These are phyloP conservation scores for Astrothelium subdiscretum DNA, from an alignment of 495 filamentous ascomycete species.

Conservation along the genomic window DNA sequence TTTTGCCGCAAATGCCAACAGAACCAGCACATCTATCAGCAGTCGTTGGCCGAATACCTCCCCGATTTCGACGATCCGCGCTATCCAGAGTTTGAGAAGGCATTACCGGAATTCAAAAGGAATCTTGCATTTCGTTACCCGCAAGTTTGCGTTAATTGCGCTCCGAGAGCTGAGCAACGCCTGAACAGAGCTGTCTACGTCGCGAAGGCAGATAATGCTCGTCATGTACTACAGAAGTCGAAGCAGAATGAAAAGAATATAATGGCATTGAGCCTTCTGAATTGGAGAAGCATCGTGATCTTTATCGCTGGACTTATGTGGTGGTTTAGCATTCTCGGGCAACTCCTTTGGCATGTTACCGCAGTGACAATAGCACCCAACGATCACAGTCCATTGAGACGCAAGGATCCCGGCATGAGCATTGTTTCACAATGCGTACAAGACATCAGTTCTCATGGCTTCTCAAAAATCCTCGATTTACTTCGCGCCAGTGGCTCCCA, in stretches of 20 bases:
- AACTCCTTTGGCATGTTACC: slow-evolving; percentile 42
- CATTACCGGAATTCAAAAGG: slow-evolving; percentile 48
- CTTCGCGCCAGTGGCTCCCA: background rate
- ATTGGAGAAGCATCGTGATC: slow-evolving; percentile 40
- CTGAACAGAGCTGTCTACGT: slow-evolving; percentile 60
- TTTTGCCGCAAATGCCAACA: slow-evolving; percentile 72
- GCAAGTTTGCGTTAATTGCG: slow-evolving; percentile 69
- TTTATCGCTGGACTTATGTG: slow-evolving; percentile 40
- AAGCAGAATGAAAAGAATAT: background rate
- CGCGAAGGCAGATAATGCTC: slow-evolving; percentile 38
- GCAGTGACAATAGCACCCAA: slow-evolving; percentile 4
- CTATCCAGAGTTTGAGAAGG: slow-evolving; percentile 45
- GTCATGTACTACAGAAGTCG: background rate
- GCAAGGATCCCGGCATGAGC: background rate
- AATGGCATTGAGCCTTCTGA: slow-evolving; percentile 16
- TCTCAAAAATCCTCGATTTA: background rate
- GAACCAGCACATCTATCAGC: slow-evolving; percentile 67
- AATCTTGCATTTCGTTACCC: slow-evolving; percentile 68
- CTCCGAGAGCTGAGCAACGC: slow-evolving; percentile 49
- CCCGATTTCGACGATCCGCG: slow-evolving; percentile 53
- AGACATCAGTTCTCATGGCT: background rate
- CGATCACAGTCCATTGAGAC: background rate
- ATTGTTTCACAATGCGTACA: background rate
- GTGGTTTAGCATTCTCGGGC: slow-evolving; percentile 37
- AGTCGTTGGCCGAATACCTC: slow-evolving; percentile 56